Percentiles rank a stretch among this genome's conserved stretches.
phyloP scores from a whole-genome alignment of 2,329 filamentous ascomycete species.

The Xylaria sp. region DNA sequence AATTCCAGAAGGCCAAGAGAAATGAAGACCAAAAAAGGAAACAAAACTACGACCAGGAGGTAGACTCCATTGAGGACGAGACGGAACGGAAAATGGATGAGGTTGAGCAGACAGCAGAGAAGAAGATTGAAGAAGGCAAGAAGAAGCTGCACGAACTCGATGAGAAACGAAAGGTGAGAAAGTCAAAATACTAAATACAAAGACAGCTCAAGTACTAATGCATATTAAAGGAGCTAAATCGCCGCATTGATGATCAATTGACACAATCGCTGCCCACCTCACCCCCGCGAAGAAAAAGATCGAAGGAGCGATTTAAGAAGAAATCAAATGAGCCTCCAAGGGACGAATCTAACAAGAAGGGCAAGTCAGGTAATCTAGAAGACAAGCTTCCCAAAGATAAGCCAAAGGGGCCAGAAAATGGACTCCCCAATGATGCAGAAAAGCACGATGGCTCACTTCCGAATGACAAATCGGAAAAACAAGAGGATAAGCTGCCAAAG shows the following conservation, averaged over 20 bases:
- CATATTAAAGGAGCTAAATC: slow-evolving; percentile 48
- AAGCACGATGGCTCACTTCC: too few species aligned
- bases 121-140: slow-evolving; percentile 41
- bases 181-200: too few species aligned
- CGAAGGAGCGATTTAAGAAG: slow-evolving; percentile 29
- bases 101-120: slow-evolving; percentile 43
- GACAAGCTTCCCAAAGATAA: too few species aligned
- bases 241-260: slow-evolving; percentile 50
- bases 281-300: slow-evolving; percentile 23
- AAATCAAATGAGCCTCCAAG: slow-evolving; percentile 1
- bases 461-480: too few species aligned
- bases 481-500: too few species aligned
- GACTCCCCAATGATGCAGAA: too few species aligned
- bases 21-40: slow-evolving; percentile 43
- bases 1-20: slow-evolving; percentile 35
- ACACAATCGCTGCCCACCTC: slow-evolving; percentile 26
- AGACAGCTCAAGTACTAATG: not conserved
- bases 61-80: slow-evolving; percentile 43
- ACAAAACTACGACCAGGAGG: slow-evolving; percentile 40
- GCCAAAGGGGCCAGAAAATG: too few species aligned
- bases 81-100: slow-evolving; percentile 44
- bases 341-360: not conserved
- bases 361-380: too few species aligned
- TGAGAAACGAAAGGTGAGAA: slow-evolving; percentile 42
- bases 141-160: slow-evolving; percentile 43